Base-by-base conservation (phyloP, 2,329 filamentous ascomycete genomes). In the Raffaelea arxii region DNA sequence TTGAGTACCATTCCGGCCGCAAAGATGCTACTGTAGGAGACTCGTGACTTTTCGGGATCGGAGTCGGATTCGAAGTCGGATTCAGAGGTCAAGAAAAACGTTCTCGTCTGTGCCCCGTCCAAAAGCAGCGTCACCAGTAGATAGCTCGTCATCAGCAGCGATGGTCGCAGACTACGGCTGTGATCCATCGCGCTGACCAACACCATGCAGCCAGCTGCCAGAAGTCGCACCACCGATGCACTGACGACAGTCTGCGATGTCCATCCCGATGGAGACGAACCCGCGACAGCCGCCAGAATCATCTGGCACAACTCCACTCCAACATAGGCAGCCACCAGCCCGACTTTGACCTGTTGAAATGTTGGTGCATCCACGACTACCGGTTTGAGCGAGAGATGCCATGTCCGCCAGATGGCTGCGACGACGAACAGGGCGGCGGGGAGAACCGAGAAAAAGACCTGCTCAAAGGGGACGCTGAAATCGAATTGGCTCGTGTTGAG, bases 51-150 rank as follows among this genome's bases (percentile, higher is more conserved):
- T 35, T n/a, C 50, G 16, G n/a, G 38, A 6, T 7, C 5, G 32
- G 32, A 10, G 32, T 12, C 45, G n/a, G 16, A 25, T 30, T 30
- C 6, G 4, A 36, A 36, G 32, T n/a, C 32, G 7, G 16, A n/a
- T 36, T 6, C 6, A 18, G 32, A n/a, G n/a, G 51, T 46, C 53
- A 49, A 51, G 72, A 56, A 59, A 65, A 72, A 3, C 65, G 70
- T 72, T 5, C 71, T 58, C 0, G 59, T 56, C 46, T 67, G 67
- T 0, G 61, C 62, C 4, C 62, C 54, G 25, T 74, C 71, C 19
- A 72, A 59, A 2, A 74, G 53, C 0, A 69, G 50, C 1, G 68
- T 69, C 3, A 71, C 25, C 11, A 66, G 52, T 3, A 74, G 48
- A 43, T 67, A 74, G 5, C 54, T 50, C 18, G 55, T 64, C 14